Base-by-base conservation (phyloP, 2,329 filamentous ascomycete species). In the Parasarocladium wereldwijsianum region DNA sequence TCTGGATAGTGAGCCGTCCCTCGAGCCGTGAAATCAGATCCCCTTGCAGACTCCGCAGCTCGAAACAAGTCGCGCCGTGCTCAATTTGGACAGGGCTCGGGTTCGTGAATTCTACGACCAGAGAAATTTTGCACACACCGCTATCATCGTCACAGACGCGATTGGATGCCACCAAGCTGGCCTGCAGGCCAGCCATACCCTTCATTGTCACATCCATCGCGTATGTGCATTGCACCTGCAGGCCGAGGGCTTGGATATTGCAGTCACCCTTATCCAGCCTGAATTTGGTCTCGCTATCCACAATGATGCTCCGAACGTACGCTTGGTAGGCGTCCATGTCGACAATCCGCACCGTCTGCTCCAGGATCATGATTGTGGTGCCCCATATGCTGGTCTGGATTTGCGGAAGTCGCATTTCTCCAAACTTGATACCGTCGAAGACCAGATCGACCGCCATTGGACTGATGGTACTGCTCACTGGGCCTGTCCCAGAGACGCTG, bases 21-120 rank as follows among this genome's bases (percentile, higher is more conserved):
- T 37, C 42, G 23, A 54, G 30, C 25, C 40, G 35, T 17, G 45
- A 46, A 19, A 52, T 22, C 7, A 36, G 33, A 21, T 45, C 35
- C n/a, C 41, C 41, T 13, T 38, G 34, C 15, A 38, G 36, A 21
- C 44, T 46, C 22, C 41, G 39, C 15, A 55, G 37, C 34, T 51
- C 46, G 17, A 55, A 54, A 12, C 39, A 32, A 31, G 45, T 47
- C 11, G 32, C 23, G 3, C 47, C 50, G 29, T 47, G 40, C 17
- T 48, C 42, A 5, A 55, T 41, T 34, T 51, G 49, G 18, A 52
- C 39, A 4, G 44, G 41, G 12, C 48, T 48, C 8, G 40, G 38
- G 36, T 50, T 55, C 12, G 34, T 29, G 20, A 52, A 33, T 28
- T 32, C 38, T 25, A 55, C 35, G 6, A 25, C 34, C 24, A 38